Evolutionary conservation across 305 asterid genomes (phyloP), one percentile per base, ranked within the genome.

Genomic region (Vinca major): DNA sequence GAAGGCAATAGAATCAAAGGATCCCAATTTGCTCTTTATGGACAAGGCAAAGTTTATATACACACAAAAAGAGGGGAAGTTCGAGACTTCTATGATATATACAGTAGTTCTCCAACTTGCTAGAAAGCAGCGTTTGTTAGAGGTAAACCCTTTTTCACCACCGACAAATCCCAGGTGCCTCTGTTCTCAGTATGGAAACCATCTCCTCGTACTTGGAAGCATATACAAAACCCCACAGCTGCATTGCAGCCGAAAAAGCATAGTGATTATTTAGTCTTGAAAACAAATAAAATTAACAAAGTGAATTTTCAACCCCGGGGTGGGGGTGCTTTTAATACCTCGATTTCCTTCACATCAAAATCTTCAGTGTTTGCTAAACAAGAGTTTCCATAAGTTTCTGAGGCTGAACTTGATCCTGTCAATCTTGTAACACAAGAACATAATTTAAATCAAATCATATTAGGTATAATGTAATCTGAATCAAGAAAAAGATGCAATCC

Each of bases 211-310:
- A 88, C 83, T 88, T 84, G 69, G 98, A 88, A 79, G 89, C 88
- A 63, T 85, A 88, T 49, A 88, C 92, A 44, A 92, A 92, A 70
- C 98, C 96, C 96, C 98, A 92, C 52, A 92, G 76, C 98, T 92
- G 79, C 83, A 75, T 21, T 52, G 67, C 65, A 63, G 44, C 33
- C 33, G 1, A 26, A 45, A 26, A 26, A n/a, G 13, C 11, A 43
- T 56, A 44, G 8, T 0, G 4, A 12, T 33, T 10, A 3, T 4
- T 57, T 9, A 54, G 26, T 41, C 40, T 55, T 26, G 21, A 7
- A 13, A 14, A 12, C n/a, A 21, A 21, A 52, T 52, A 3, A n/a
- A 51, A 26, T 26, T 26, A n/a, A 17, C 2, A 1, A 1, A 52
- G 17, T 4, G 16, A 2, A 45, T 45, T 45, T 45, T 10, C 21